Base-by-base conservation (phyloP, 2,329 filamentous ascomycete species). In the Hypoxylon sp. region DNA sequence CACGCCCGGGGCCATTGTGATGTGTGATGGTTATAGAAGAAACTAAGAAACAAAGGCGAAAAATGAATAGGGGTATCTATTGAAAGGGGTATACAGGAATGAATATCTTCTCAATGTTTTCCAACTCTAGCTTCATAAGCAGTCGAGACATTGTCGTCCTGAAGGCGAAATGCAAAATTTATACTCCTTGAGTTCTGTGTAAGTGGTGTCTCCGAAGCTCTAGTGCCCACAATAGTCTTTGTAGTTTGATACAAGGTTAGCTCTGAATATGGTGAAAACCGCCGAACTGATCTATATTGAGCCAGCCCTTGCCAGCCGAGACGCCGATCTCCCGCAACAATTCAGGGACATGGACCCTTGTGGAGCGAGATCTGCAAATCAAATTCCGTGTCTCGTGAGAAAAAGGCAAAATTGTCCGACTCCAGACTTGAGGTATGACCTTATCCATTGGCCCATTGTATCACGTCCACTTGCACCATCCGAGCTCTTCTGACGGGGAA, bases 1-100 rank as follows among this genome's bases (percentile, higher is more conserved):
- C 59, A 70, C 59, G 28, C 73, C 74, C 14, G 76, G 74, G 64
- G 76, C 76, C 76, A 78, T 75, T 67, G 24, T 71, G 64, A 22
- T 30, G 20, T 53, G 52, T 20, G 22, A 28, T 56, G 14, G 9
- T 26, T 56, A 22, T 32, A 30, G 12, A 12, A 12, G 20, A 22
- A 38, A 45, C 38, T 30, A 14, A 14, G 45, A n/a, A 18, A 24
- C n/a, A n/a, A 26, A 3, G 24, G 3, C 3, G 24, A 22, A 26
- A 40, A 57, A 42, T 12, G 32, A n/a, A n/a, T n/a, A n/a, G n/a
- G 44, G 55, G 44, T 56, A 51, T 62, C 32, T 58, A 16, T 38
- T 36, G 22, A 20, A 36, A 20, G 18, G 14, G 16, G 24, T 40
- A 36, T 61, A 18, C 26, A 40, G 20, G 18, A 50, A 20, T 1